Base-by-base conservation (phyloP, 352 stramenopile species). In the Globisporangium echinulatum region DNA sequence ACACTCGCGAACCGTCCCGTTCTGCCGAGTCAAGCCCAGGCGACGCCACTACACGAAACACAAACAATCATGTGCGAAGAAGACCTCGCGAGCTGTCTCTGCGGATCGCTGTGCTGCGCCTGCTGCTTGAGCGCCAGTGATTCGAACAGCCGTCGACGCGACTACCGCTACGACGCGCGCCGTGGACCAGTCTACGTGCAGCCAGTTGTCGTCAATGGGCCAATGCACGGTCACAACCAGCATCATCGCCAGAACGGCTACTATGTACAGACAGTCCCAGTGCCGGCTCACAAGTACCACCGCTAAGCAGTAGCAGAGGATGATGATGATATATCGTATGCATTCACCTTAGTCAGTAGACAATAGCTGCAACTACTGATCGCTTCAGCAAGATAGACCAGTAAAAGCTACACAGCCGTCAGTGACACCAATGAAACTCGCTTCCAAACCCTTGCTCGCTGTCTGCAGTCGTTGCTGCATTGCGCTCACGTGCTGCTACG, bases 151-250 rank as follows among this genome's bases (percentile, higher is more conserved):
- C 63, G 60, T 38, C 54, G 33, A 9, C 57, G 40, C 36, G 54
- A 66, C 1, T 55, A 25, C 19, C 43, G 39, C 47, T 5, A 54
- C 36, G 11, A 63, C 13, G 58, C 54, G 4, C 53, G 51, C 6
- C 69, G 58, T 15, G 59, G 52, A 43, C 62, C 69, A 19, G 62
- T 77, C 42, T 77, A 77, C 42, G 70, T 79, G 42, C 66, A 77
- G 42, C 70, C 70, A 6, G 70, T 79, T 3, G 59, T 67, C 17
- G 68, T 79, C 38, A 62, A 48, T 11, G 49, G 40, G 0, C 61
- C 54, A 5, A 43, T 58, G 54, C 37, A 57, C 13, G 42, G 47
- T 9, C 39, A 52, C 39, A 17, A 8, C 36, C 47, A 56, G 17
- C 51, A 36, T 4, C 54, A 51, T 11, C 33, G 54, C 25, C 25